These are phyloP conservation scores for Fusarium liriodendri DNA, from an alignment of 2,329 filamentous ascomycete species.

Conservation along the genomic window DNA sequence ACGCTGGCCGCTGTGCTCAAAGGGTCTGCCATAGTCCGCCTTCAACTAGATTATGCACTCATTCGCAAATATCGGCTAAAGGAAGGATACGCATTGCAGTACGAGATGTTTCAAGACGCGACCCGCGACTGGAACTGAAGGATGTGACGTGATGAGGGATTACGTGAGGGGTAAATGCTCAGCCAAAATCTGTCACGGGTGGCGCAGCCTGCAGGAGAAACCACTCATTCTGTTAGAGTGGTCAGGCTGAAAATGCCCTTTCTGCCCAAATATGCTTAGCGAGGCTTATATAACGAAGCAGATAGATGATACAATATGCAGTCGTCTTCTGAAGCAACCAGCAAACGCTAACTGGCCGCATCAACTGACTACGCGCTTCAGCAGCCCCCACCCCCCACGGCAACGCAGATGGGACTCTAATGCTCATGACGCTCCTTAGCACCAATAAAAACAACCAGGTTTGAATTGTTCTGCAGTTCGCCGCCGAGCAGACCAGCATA, in stretches of 20 bases:
- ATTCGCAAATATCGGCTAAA: background rate
- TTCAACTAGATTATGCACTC: background rate
- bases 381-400: too few relatives aligned
- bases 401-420: too few relatives aligned
- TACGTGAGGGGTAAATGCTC: background rate
- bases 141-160: background rate
- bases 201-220: background rate
- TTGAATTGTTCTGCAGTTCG: too few relatives aligned
- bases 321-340: background rate
- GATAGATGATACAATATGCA: background rate
- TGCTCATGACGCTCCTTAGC: too few relatives aligned
- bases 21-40: conserved; percentile 10
- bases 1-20: conserved; percentile 20
- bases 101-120: background rate
- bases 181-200: background rate
- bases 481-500: too few relatives aligned
- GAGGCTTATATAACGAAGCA: background rate
- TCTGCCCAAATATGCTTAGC: background rate
- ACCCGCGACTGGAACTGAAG: too few relatives aligned
- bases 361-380: background rate
- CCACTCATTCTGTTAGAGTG: background rate
- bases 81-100: background rate
- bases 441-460: too few relatives aligned
- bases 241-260: background rate
- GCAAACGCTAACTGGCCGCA: background rate